phyloP scores from a whole-genome alignment of 1,284 basidiomycete species.

The Volvariella volvacea region DNA sequence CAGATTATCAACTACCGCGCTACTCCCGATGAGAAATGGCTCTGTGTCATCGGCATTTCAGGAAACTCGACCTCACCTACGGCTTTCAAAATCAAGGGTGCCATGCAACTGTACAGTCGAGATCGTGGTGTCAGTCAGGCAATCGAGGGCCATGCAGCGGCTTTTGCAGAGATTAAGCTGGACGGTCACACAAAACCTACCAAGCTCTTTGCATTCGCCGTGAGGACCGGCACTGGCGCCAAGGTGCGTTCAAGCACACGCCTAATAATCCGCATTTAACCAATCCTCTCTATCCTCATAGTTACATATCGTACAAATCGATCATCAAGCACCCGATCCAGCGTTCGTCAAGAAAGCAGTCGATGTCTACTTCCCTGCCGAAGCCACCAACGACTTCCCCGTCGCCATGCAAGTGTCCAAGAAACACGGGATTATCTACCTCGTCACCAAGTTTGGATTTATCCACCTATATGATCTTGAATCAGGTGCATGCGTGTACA shows the following conservation, averaged over 20 bases:
- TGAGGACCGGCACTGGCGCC: slow-evolving; percentile 92
- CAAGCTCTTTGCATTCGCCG: slow-evolving; percentile 95
- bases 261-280: slow-evolving; percentile 2
- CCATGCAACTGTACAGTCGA: slow-evolving; percentile 91
- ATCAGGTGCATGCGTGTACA: slow-evolving; percentile 98
- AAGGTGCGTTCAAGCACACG: slow-evolving; percentile 65
- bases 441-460: slow-evolving; percentile 99
- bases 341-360: slow-evolving; percentile 97
- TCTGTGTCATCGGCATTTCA: slow-evolving; percentile 93
- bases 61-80: slow-evolving; percentile 89
- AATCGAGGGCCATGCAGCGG: slow-evolving; percentile 97
- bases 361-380: slow-evolving; percentile 98
- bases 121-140: slow-evolving; percentile 96
- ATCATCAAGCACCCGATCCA: slow-evolving; percentile 94
- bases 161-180: slow-evolving; percentile 89
- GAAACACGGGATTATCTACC: slow-evolving; percentile 95
- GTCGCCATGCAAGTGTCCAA: slow-evolving; percentile 99
- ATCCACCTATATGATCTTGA: slow-evolving; percentile 99
- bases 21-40: slow-evolving; percentile 93
- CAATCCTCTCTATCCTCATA: slow-evolving; percentile 30
- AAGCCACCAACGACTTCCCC: slow-evolving; percentile 99
- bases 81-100: slow-evolving; percentile 96
- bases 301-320: slow-evolving; percentile 99
- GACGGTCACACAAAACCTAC: slow-evolving; percentile 81
- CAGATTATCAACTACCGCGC: slow-evolving; percentile 99